A percentile compares a stretch with the other conserved stretches of the same genome.
These are phyloP conservation scores for Periconia macrospinosa DNA, from an alignment of 2,329 filamentous ascomycete species.

Conservation along the genomic window DNA sequence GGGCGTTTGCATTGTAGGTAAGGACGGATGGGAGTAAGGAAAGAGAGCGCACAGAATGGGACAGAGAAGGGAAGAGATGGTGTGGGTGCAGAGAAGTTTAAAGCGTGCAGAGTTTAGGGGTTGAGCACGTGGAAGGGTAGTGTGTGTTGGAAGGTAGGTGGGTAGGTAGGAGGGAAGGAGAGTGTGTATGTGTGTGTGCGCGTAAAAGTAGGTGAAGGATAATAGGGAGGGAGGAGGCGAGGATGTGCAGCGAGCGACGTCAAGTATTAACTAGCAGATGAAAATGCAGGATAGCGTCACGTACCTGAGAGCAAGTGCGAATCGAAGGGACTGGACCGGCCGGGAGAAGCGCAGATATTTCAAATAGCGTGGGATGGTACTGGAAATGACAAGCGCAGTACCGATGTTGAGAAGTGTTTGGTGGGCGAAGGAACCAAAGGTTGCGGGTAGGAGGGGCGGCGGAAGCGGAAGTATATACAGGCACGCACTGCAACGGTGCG, in stretches of 20 bases:
- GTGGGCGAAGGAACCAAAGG: conserved; percentile 22
- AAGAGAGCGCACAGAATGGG: too few relatives aligned
- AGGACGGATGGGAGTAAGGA: neutral
- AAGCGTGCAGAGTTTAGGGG: too few relatives aligned
- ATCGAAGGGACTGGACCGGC: neutral
- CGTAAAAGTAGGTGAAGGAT: neutral
- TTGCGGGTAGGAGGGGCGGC: conserved; percentile 28
- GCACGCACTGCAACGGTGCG: conserved; percentile 30
- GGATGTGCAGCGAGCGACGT: neutral
- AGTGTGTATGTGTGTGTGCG: neutral
- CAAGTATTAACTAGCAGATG: too few relatives aligned
- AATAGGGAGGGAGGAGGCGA: neutral
- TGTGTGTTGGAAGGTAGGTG: neutral
- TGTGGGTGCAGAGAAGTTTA: too few relatives aligned
- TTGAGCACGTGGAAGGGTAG: neutral
- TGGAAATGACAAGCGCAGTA: conserved; percentile 8
- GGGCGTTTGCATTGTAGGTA: neutral
- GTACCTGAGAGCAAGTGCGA: neutral
- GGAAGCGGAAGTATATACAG: conserved; percentile 37
- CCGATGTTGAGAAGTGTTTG: conserved; percentile 15
- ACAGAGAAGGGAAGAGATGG: too few relatives aligned
- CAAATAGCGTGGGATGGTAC: conserved; percentile 5
- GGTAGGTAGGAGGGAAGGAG: conserved; percentile 1
- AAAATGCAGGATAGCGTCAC: neutral
- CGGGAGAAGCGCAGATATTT: neutral